Evolutionary conservation across 441 rosid genomes (phyloP).

Genomic region (Populus hybrid): DNA sequence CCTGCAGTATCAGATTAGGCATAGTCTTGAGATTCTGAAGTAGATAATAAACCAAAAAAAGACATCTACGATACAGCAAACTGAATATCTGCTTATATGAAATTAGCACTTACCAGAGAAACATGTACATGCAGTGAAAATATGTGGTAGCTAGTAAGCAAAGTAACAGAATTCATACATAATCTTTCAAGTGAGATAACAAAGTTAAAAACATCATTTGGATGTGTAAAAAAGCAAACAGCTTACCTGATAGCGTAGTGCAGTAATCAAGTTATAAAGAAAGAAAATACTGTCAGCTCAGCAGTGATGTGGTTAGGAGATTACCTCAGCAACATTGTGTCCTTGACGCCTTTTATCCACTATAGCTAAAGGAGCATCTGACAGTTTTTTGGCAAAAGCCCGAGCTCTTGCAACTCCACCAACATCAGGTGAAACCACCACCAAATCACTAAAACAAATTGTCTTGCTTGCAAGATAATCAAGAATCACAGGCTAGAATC

Average conservation of each 20-base stretch:
- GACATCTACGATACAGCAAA: neutral
- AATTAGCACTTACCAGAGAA: neutral
- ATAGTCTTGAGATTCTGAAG: neutral
- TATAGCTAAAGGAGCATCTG: constrained; percentile 95
- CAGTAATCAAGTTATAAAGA: neutral
- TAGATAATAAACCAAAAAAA: neutral
- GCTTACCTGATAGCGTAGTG: neutral
- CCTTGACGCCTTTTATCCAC: constrained; percentile 91
- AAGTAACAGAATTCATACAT: neutral
- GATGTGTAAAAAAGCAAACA: neutral
- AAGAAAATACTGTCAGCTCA: neutral
- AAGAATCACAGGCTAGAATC: constrained; percentile 93
- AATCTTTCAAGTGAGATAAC: neutral
- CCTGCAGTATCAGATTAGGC: constrained; percentile 38
- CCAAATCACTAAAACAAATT: constrained; percentile 75
- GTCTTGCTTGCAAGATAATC: constrained; percentile 95
- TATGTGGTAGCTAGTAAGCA: neutral
- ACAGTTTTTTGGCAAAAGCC: constrained; percentile 86
- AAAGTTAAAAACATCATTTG: neutral
- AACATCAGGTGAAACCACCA: constrained; percentile 96
- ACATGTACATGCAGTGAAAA: neutral
- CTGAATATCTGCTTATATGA: neutral
- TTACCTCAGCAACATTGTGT: constrained; percentile 82
- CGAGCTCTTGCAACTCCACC: constrained; percentile 98
- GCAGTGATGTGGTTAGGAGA: neutral